These are phyloP conservation scores for Stephanocyclus meneghinianus DNA, from an alignment of 352 stramenopile species.

Conservation along the genomic window DNA sequence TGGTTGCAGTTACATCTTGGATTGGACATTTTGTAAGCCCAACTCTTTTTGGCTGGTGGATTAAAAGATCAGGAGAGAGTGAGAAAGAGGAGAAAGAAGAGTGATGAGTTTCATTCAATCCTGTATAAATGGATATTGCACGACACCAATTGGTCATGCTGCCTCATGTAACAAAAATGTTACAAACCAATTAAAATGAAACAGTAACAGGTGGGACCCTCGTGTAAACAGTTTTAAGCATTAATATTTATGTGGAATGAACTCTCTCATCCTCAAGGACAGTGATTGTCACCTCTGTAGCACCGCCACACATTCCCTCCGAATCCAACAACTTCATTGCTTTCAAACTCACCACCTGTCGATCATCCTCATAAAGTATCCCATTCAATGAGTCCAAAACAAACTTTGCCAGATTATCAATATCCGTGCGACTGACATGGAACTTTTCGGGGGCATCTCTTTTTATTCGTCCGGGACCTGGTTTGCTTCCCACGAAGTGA, in stretches of 20 bases:
- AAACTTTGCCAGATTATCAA: constrained; percentile 83
- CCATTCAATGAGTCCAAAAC: constrained; percentile 80
- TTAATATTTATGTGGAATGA: too few relatives aligned
- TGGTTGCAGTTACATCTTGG: constrained; percentile 38
- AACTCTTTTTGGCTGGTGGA: constrained; percentile 49
- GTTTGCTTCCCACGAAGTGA: constrained; percentile 62
- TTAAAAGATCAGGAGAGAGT: constrained; percentile 31
- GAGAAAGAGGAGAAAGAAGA: constrained; percentile 1
- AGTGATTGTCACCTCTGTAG: constrained; percentile 60
- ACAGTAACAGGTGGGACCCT: neutral
- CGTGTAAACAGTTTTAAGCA: too few relatives aligned
- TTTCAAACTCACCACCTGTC: constrained; percentile 70
- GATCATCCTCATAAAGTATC: constrained; percentile 75
- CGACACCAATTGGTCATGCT: too few relatives aligned
- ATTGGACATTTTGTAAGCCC: constrained; percentile 41
- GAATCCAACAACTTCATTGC: constrained; percentile 73
- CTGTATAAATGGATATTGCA: neutral
- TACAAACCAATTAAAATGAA: neutral
- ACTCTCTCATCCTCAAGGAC: constrained; percentile 44
- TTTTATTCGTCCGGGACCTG: constrained; percentile 75
- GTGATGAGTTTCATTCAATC: neutral
- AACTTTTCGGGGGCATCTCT: constrained; percentile 34
- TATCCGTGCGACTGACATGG: constrained; percentile 55
- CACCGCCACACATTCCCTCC: constrained; percentile 60
- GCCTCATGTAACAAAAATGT: neutral